A percentile compares a stretch with the other conserved stretches of the same genome.
Evolutionary conservation across 176 grass and related monocot species (phyloP).

Genomic region (Luzula sylvatica): DNA sequence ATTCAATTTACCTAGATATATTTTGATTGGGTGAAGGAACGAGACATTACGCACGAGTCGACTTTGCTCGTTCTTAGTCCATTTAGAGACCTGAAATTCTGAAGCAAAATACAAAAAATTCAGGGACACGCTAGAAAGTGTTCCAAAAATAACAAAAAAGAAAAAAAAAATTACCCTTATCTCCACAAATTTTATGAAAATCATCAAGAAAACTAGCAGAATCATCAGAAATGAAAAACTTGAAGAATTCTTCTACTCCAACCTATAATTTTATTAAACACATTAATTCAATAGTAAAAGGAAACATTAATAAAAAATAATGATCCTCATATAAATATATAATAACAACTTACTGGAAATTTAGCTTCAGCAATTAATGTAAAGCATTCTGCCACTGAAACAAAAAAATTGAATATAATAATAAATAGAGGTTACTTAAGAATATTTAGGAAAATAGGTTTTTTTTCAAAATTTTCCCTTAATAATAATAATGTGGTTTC

Average conservation of each 20-base stretch:
- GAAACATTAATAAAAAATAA: slow-evolving; percentile 20
- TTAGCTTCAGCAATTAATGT: slow-evolving; percentile 59
- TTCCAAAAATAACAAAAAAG: neutral
- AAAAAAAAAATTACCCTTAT: slow-evolving; percentile 50
- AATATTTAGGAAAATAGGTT: too few species aligned
- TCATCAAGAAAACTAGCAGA: slow-evolving; percentile 64
- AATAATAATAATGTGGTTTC: slow-evolving; percentile 14
- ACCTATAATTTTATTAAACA: slow-evolving; percentile 35
- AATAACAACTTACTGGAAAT: slow-evolving; percentile 52
- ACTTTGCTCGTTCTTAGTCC: slow-evolving; percentile 51
- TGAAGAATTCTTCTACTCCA: slow-evolving; percentile 57
- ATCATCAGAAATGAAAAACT: slow-evolving; percentile 59
- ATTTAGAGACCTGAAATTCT: slow-evolving; percentile 74
- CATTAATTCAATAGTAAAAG: slow-evolving; percentile 3
- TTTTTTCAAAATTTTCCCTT: neutral
- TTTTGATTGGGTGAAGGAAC: slow-evolving; percentile 95
- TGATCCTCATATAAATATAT: too few species aligned
- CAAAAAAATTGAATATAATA: slow-evolving; percentile 12
- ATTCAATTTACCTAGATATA: slow-evolving; percentile 71
- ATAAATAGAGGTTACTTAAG: slow-evolving; percentile 6
- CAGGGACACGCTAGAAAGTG: slow-evolving; percentile 4
- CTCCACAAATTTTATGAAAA: slow-evolving; percentile 74
- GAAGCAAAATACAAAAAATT: slow-evolving; percentile 26
- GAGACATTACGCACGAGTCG: slow-evolving; percentile 60
- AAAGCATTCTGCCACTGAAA: slow-evolving; percentile 65